phyloP scores from a whole-genome alignment of 148 eudicot species.

The Rhododendron simsii region DNA sequence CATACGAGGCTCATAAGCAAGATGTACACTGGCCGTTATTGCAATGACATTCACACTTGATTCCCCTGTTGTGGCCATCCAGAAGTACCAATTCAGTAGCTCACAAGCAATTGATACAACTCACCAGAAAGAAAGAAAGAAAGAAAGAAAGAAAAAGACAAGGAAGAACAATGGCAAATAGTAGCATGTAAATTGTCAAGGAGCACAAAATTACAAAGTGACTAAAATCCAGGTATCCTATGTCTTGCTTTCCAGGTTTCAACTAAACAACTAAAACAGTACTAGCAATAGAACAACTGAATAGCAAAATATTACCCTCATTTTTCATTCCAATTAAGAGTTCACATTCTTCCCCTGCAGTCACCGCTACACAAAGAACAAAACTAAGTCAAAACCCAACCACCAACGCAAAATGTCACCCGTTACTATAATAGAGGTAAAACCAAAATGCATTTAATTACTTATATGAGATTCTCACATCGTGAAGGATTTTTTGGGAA shows the following conservation, averaged over 20 bases:
- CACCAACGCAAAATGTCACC: neutral
- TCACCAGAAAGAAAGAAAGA: neutral
- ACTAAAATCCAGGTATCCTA: neutral
- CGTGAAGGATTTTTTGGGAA: constrained; percentile 78
- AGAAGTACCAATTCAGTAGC: constrained; percentile 3
- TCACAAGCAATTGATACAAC: neutral
- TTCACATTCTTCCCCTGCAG: constrained; percentile 84
- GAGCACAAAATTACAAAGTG: neutral
- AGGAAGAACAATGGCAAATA: neutral
- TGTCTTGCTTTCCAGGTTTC: neutral
- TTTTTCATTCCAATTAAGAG: constrained; percentile 72
- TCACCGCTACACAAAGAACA: constrained; percentile 50
- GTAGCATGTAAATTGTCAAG: neutral
- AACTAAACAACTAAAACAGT: neutral
- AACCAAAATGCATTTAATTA: neutral
- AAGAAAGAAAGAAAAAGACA: neutral
- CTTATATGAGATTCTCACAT: constrained; percentile 27
- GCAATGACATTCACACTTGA: constrained; percentile 62
- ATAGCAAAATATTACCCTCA: constrained; percentile 45
- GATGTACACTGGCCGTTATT: constrained; percentile 77
- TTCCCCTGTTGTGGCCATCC: constrained; percentile 44
- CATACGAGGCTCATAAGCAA: constrained; percentile 63
- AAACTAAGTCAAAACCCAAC: neutral
- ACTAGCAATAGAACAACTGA: neutral
- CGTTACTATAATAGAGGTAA: neutral